These are phyloP conservation scores for Thymus quinquecostatus DNA, from an alignment of 257 asterid species.

Conservation along the genomic window DNA sequence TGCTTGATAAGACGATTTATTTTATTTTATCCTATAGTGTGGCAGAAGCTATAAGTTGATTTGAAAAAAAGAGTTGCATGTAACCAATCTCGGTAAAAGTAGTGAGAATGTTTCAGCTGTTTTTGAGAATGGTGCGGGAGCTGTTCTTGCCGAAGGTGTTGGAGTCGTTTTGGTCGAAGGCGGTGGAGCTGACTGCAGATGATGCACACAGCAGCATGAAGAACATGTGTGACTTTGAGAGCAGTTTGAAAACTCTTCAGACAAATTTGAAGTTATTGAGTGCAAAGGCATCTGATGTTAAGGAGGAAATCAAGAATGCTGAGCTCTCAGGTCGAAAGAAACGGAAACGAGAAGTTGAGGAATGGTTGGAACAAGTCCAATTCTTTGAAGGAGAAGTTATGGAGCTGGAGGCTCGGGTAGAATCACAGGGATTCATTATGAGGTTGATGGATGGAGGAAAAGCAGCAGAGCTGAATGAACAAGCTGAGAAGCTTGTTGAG, in stretches of 20 bases:
- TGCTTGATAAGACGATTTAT: too few species aligned
- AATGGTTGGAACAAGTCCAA: constrained; percentile 18
- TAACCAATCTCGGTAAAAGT: too few species aligned
- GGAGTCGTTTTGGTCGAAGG: not conserved
- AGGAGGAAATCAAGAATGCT: constrained; percentile 1
- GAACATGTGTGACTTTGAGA: not conserved
- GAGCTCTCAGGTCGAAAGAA: not conserved
- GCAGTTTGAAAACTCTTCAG: not conserved
- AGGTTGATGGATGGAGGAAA: too few species aligned
- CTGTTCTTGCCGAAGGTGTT: not conserved
- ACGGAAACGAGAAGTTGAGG: constrained; percentile 18
- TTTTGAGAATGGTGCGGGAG: too few species aligned
- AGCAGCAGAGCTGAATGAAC: not conserved
- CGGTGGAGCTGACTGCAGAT: not conserved
- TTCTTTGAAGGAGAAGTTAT: not conserved
- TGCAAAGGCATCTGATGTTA: constrained; percentile 6
- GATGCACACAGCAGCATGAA: not conserved
- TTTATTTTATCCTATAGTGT: too few species aligned
- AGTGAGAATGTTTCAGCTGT: too few species aligned
- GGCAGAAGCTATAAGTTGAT: too few species aligned
- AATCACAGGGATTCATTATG: not conserved
- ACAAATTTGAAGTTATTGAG: not conserved
- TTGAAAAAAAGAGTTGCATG: too few species aligned
- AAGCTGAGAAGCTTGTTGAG: not conserved
- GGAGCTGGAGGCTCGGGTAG: not conserved